These are phyloP conservation scores for Fomes fomentarius DNA, from an alignment of 1,284 basidiomycete species.

Conservation along the genomic window DNA sequence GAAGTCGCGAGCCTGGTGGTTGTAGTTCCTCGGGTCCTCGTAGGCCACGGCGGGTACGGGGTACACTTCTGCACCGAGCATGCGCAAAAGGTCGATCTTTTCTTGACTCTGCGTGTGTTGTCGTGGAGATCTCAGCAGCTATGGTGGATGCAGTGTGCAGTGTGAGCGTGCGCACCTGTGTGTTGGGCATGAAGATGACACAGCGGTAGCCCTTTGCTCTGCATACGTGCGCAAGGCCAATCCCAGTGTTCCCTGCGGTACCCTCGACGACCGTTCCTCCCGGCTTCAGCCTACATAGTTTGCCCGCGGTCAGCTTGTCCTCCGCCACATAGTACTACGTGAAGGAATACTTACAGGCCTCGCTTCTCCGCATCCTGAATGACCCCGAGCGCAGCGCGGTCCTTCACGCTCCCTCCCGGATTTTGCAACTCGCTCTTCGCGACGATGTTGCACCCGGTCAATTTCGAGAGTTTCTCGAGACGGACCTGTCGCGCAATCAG, in stretches of 20 bases:
- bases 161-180: constrained; percentile 59
- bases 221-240: constrained; percentile 95
- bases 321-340: not conserved
- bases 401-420: constrained; percentile 99
- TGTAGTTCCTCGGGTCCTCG: constrained; percentile 97
- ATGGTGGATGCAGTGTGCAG: not conserved
- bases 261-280: constrained; percentile 98
- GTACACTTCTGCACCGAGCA: constrained; percentile 96
- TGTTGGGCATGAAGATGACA: constrained; percentile 99
- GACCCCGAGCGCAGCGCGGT: constrained; percentile 93
- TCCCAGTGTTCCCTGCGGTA: constrained; percentile 99
- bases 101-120: constrained; percentile 76
- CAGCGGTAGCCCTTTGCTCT: constrained; percentile 93
- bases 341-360: constrained; percentile 59
- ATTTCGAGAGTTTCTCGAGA: constrained; percentile 83
- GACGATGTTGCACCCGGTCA: constrained; percentile 87
- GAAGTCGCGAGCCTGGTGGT: constrained; percentile 94
- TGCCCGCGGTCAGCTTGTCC: not conserved
- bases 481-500: constrained; percentile 76
- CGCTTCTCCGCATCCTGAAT: constrained; percentile 88
- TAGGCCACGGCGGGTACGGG: constrained; percentile 97
- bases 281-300: constrained; percentile 70
- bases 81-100: constrained; percentile 95
- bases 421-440: constrained; percentile 99
- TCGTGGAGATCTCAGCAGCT: not conserved